These are phyloP conservation scores for Lunularia cruciata DNA, from an alignment of 225 moss, liverwort and hornwort species.

Conservation along the genomic window DNA sequence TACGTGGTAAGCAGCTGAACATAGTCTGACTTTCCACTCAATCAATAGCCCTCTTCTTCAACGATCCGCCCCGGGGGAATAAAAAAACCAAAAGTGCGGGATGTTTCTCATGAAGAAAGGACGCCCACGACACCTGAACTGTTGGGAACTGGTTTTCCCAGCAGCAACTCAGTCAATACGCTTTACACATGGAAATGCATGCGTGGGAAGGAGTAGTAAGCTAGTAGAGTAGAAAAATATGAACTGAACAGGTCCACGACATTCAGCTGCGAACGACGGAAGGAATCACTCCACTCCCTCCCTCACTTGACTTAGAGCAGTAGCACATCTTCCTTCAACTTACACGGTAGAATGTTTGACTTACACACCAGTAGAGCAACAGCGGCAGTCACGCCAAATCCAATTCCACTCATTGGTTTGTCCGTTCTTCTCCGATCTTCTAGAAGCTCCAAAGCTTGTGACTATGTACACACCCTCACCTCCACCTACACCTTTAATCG, in stretches of 20 bases:
- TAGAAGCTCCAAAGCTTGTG: background rate
- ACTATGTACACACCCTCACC: background rate
- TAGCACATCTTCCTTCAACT: background rate
- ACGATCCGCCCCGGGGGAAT: background rate
- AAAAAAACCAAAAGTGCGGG: too few species aligned
- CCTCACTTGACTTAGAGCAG: background rate
- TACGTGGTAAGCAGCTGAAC: background rate
- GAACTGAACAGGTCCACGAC: conserved; percentile 1
- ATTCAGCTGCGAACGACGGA: background rate
- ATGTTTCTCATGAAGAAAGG: background rate
- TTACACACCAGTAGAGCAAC: background rate
- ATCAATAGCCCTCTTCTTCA: background rate
- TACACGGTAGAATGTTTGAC: conserved; percentile 17
- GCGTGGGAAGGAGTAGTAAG: background rate
- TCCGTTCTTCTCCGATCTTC: background rate
- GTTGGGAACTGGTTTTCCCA: too few species aligned
- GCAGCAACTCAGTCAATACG: background rate
- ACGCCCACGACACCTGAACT: background rate
- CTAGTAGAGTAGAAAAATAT: too few species aligned
- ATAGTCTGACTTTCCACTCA: background rate
- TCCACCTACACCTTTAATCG: background rate
- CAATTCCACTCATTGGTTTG: conserved; percentile 8
- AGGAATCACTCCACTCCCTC: background rate
- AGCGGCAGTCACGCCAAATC: conserved; percentile 2
- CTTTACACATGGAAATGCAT: background rate